Evolutionary conservation across 1,284 basidiomycete genomes (phyloP), one percentile per base, ranked within the genome.

Genomic region (Melampsora larici-populina): DNA sequence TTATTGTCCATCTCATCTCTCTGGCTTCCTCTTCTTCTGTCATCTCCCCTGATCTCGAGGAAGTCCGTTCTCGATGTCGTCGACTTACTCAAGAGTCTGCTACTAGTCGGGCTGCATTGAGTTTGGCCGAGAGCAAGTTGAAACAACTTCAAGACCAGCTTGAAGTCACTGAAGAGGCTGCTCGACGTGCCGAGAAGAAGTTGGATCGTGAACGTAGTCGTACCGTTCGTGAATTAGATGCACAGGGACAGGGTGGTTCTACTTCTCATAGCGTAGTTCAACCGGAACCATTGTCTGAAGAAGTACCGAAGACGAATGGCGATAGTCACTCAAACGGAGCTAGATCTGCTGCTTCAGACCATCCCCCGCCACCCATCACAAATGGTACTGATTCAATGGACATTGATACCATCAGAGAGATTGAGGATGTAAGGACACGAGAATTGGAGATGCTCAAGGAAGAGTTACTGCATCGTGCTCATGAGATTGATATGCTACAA

Each of bases 171-270:
- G 79, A 81, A 29, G 68, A 76, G 18, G 72, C 71, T 4, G 77
- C 82, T 40, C 68, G 80, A 29, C 65, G 79, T 21, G 80, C 81
- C 43, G 82, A 83, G 64, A 81, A 80, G 72, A 79, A 79, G 33
- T 78, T 81, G 11, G 82, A 82, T 64, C 79, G 82, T 17, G 78
- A 74, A 51, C 79, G 79, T 33, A 80, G 79, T 36, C 66, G 73
- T 4, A 81, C 82, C 6, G 81, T 82, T 17, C 79, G 79, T 0
- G 79, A 79, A 40, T 31, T 83, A 60, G 80, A 81, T 58, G 80
- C 80, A n/a, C 64, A 77, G 40, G 70, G 63, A 36, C 73, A 79
- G 48, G 64, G 66, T 48, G 55, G 29, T 48, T 76, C 74, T 18
- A 55, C 67, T 13, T 71, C 63, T 43, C 76, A 70, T 31, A 51